Evolutionary conservation across 2,329 filamentous ascomycete species (phyloP).

Genomic region (Balansia obtecta): DNA sequence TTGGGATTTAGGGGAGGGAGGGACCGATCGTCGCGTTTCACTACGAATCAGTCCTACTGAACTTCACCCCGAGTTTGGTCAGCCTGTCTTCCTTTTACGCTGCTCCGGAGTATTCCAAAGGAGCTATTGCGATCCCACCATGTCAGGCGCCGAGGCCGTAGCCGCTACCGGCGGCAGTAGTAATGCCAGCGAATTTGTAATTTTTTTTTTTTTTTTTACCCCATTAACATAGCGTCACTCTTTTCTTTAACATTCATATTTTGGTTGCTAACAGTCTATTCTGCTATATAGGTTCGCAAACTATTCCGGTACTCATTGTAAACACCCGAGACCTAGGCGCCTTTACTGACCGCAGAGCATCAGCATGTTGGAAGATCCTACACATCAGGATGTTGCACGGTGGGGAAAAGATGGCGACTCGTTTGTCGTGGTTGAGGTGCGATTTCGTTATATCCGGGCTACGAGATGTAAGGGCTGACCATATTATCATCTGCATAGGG

Average conservation of each 20-base stretch:
- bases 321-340: neutral
- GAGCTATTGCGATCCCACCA: slow-evolving; percentile 6
- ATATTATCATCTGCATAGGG: slow-evolving; percentile 44
- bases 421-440: slow-evolving; percentile 91
- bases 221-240: neutral
- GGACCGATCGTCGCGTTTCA: neutral
- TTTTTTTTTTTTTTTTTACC: slow-evolving; percentile 32
- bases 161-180: slow-evolving; percentile 38
- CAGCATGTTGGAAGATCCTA: slow-evolving; percentile 84
- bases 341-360: slow-evolving; percentile 8
- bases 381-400: slow-evolving; percentile 82
- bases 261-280: neutral
- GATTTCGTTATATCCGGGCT: neutral
- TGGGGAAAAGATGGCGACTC: slow-evolving; percentile 94
- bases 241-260: neutral
- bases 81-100: neutral
- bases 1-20: neutral
- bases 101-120: neutral
- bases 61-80: neutral
- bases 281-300: slow-evolving; percentile 67
- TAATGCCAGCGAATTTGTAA: slow-evolving; percentile 92
- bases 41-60: neutral
- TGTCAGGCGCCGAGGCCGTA: slow-evolving; percentile 23
- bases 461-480: slow-evolving; percentile 5
- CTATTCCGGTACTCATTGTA: slow-evolving; percentile 68